These are phyloP conservation scores for Saprolegnia parasitica DNA, from an alignment of 352 stramenopile genomes.

Conservation along the genomic window DNA sequence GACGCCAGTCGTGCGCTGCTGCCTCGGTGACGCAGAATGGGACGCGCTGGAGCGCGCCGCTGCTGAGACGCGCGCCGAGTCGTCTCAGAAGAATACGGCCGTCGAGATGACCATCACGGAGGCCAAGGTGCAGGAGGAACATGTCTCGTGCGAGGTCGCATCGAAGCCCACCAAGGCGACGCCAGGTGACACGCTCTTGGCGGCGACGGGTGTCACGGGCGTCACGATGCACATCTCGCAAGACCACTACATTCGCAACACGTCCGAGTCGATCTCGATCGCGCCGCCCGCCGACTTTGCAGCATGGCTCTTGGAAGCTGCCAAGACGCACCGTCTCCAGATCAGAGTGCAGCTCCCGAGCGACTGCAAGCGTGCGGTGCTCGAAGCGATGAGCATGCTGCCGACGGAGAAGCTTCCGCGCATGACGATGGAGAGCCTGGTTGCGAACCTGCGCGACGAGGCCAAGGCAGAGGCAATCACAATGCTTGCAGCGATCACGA, in stretches of 20 bases:
- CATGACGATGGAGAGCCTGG: background rate
- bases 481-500: background rate
- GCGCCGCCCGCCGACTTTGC: no score
- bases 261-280: no score
- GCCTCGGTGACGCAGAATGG: constrained; percentile 37
- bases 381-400: background rate
- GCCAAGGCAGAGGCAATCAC: background rate
- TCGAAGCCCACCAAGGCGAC: background rate
- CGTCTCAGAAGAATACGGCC: constrained; percentile 33
- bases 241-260: no score
- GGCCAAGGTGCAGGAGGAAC: constrained; percentile 34
- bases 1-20: constrained; percentile 45
- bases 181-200: background rate
- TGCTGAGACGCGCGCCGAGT: constrained; percentile 2
- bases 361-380: background rate
- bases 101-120: constrained; percentile 33
- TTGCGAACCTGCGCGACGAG: background rate
- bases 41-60: no score
- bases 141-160: constrained; percentile 14
- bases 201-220: no score
- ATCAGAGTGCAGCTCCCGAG: background rate
- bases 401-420: background rate
- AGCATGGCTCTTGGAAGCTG: background rate
- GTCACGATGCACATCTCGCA: no score
- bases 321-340: background rate